Base-by-base conservation (phyloP, 768 basidiomycete genomes). In the Tulasnella sp. region DNA sequence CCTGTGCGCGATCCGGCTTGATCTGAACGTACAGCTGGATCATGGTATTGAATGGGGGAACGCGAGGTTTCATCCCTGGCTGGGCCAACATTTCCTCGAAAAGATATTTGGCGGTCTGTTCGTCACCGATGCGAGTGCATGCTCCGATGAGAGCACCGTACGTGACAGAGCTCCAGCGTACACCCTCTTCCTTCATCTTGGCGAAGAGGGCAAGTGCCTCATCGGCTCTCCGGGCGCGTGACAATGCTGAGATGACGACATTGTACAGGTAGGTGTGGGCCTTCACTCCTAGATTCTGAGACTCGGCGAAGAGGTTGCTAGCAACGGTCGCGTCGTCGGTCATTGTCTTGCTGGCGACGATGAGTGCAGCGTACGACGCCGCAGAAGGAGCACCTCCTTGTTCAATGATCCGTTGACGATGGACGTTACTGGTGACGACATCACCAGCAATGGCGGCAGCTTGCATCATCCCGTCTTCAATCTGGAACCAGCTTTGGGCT, bases 1-100 rank as follows among this genome's bases (percentile, higher is more conserved):
- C 91, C 63, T 88, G 85, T 34, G 85, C 85, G 68, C 94, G 87
- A 75, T 92, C 89, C 1, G 94, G 96, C 79, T 91, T 92, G n/a
- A 91, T 94, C 71, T 89, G 87, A 65, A 90, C 89, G 81, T 94
- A 95, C 76, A 96, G 84, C 79, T 99, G 97, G 87, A 99, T 98
- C 95, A 99, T 97, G 39, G 91, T 95, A 82, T 99, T 99, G 84
- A 89, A 99, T 0, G 96, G 96, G 22, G 96, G 97, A 0, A 97
- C 89, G 7, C 95, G 85, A 9, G 95, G 90, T 81, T 85, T 90
- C 84, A 94, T 98, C 76, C 89, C 90, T 40, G 80, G 82, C 73
- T 87, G 83, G 59, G 80, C 75, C 0, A 83, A 79, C 97, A 99
- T 98, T 82, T 98, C 95, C 71, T 80, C 77, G 81, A 97, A 99